These are phyloP conservation scores for Pseudogymnoascus sp. DNA, from an alignment of 2,329 filamentous ascomycete genomes.

Conservation along the genomic window DNA sequence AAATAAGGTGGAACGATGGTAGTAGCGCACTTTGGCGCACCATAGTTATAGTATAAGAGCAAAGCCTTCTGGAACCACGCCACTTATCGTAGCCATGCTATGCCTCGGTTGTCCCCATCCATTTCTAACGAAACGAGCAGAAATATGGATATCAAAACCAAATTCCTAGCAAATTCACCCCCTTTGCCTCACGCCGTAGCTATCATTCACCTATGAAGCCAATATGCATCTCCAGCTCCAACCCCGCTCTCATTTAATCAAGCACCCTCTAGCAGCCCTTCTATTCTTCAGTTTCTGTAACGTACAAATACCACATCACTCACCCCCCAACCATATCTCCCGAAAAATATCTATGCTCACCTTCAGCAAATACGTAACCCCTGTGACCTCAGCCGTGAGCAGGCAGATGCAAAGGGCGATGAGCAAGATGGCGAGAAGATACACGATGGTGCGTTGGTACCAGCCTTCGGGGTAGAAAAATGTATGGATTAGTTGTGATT, in stretches of 20 bases:
- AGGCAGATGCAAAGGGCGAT: background rate
- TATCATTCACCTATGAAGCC: too few species aligned
- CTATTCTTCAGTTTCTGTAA: background rate
- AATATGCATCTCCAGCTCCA: too few species aligned
- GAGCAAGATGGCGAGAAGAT: background rate
- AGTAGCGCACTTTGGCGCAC: background rate
- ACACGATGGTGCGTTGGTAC: background rate
- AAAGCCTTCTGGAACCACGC: background rate
- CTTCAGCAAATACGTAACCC: background rate
- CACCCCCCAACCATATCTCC: background rate
- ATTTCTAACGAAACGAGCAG: too few species aligned
- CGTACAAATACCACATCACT: background rate
- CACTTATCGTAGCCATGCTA: background rate
- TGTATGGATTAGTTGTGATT: background rate
- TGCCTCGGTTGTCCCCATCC: background rate
- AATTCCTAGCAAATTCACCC: too few species aligned
- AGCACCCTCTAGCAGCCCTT: background rate
- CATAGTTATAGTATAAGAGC: background rate
- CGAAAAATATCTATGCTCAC: background rate
- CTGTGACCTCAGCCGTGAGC: background rate
- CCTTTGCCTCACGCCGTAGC: too few species aligned
- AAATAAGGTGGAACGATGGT: background rate
- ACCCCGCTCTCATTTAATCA: background rate
- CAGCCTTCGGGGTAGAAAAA: background rate
- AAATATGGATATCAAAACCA: too few species aligned